Conservation (phyloP, 2,329 filamentous ascomycete species). For the Elsinoe fawcettii region DNA sequence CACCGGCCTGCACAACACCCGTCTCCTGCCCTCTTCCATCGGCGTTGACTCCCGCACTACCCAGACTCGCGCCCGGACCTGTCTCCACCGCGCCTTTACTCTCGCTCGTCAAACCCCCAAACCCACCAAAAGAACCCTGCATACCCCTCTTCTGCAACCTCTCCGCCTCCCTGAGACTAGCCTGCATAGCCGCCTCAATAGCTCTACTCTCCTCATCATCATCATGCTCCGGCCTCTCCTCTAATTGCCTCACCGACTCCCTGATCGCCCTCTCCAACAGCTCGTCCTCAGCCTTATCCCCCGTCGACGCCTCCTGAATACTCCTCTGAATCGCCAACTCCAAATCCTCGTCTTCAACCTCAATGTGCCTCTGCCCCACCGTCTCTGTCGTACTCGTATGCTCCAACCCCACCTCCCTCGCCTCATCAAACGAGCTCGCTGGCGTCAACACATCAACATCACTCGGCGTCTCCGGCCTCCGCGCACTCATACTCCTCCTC, state of each 20-base stretch:
- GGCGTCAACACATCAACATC: slow-evolving; percentile 11
- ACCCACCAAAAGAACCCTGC: not conserved
- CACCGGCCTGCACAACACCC: not conserved
- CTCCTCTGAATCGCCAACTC: slow-evolving; percentile 65
- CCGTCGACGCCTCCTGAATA: slow-evolving; percentile 61
- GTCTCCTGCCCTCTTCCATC: not conserved
- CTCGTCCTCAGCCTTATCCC: slow-evolving; percentile 59
- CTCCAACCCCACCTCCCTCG: slow-evolving; percentile 16
- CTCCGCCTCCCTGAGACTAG: slow-evolving; percentile 28
- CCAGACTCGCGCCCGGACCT: not conserved
- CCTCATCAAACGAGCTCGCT: not conserved
- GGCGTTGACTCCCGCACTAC: not conserved
- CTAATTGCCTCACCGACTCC: slow-evolving; percentile 23
- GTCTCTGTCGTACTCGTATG: slow-evolving; percentile 24
- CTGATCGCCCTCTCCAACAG: slow-evolving; percentile 65
- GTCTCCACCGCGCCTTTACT: not conserved
- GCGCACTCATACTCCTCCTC: not conserved
- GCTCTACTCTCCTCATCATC: slow-evolving; percentile 28
- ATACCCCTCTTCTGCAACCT: not conserved
- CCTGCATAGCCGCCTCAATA: slow-evolving; percentile 43
- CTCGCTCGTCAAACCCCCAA: not conserved
- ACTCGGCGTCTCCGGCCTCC: not conserved
- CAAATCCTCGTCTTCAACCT: slow-evolving; percentile 51
- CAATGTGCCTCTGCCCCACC: slow-evolving; percentile 32
- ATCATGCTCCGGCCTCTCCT: not conserved